Evolutionary conservation across 192 early-diverging fungal species (phyloP).

Genomic region (Coemansia sp.): DNA sequence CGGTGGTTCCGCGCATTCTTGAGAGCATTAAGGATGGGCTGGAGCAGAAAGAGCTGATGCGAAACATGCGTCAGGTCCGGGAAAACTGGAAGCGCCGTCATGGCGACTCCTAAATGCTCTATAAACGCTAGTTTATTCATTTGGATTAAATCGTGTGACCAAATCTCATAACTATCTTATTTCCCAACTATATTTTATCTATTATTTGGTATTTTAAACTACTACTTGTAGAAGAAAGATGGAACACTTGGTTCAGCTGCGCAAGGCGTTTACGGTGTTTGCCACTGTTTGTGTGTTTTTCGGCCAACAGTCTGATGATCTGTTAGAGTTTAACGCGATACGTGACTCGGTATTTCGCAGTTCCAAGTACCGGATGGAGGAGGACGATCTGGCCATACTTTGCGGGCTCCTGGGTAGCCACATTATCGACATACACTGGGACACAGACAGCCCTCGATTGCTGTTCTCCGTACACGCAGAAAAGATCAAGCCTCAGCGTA

Average conservation of each 20-base stretch:
- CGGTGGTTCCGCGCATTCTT: slow-evolving; percentile 60
- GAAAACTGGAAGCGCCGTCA: slow-evolving; percentile 31
- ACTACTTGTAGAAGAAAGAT: background rate
- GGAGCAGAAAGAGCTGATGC: slow-evolving; percentile 20
- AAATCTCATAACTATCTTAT: slow-evolving; percentile 1
- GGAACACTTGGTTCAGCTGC: background rate
- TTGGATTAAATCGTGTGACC: background rate
- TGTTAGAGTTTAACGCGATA: slow-evolving; percentile 6
- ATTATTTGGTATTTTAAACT: background rate
- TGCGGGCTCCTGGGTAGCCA: slow-evolving; percentile 16
- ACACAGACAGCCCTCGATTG: background rate
- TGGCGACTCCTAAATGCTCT: background rate
- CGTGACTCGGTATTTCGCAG: slow-evolving; percentile 1
- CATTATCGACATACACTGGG: slow-evolving; percentile 19
- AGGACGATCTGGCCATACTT: slow-evolving; percentile 20
- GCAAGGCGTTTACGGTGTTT: slow-evolving; percentile 13
- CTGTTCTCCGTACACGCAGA: background rate
- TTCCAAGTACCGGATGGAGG: slow-evolving; percentile 1
- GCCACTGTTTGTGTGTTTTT: slow-evolving; percentile 30
- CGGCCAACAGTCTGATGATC: slow-evolving; percentile 4
- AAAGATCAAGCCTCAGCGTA: background rate
- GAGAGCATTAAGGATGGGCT: slow-evolving; percentile 76
- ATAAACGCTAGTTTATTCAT: background rate
- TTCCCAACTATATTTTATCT: background rate
- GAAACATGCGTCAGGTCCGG: slow-evolving; percentile 1